These are phyloP conservation scores for Alternaria postmessia DNA, from an alignment of 2,329 filamentous ascomycete species.

Conservation along the genomic window DNA sequence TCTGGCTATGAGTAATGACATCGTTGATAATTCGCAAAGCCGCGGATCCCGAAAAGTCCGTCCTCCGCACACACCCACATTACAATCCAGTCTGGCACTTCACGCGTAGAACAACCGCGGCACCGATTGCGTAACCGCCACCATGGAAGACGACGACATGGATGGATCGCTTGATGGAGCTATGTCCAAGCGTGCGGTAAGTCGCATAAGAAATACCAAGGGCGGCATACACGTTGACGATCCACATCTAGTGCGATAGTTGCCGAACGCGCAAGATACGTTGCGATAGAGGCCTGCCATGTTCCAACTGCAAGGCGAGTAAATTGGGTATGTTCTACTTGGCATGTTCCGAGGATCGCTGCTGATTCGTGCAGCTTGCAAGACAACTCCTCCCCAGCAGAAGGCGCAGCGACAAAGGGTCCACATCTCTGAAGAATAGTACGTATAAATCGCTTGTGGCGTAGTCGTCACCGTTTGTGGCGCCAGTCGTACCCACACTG, in stretches of 20 bases:
- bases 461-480: background rate
- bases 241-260: slow-evolving; percentile 40
- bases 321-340: slow-evolving; percentile 41
- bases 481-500: background rate
- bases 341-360: background rate
- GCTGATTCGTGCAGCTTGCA: slow-evolving; percentile 38
- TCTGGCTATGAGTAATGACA: slow-evolving; percentile 19
- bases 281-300: slow-evolving; percentile 45
- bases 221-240: slow-evolving; percentile 11
- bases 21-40: slow-evolving; percentile 13
- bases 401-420: slow-evolving; percentile 45
- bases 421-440: slow-evolving; percentile 51
- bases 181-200: slow-evolving; percentile 43
- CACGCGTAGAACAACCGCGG: slow-evolving; percentile 25
- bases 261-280: slow-evolving; percentile 48
- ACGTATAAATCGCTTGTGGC: slow-evolving; percentile 15
- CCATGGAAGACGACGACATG: slow-evolving; percentile 44
- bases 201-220: background rate
- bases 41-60: slow-evolving; percentile 29
- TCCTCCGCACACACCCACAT: slow-evolving; percentile 15
- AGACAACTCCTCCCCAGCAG: slow-evolving; percentile 42
- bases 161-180: slow-evolving; percentile 38
- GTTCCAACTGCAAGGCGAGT: slow-evolving; percentile 49
- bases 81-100: slow-evolving; percentile 18
- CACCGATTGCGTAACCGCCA: slow-evolving; percentile 19